Evolutionary conservation across 2,329 filamentous ascomycete species (phyloP).

Genomic region (Achaetomium macrosporum): DNA sequence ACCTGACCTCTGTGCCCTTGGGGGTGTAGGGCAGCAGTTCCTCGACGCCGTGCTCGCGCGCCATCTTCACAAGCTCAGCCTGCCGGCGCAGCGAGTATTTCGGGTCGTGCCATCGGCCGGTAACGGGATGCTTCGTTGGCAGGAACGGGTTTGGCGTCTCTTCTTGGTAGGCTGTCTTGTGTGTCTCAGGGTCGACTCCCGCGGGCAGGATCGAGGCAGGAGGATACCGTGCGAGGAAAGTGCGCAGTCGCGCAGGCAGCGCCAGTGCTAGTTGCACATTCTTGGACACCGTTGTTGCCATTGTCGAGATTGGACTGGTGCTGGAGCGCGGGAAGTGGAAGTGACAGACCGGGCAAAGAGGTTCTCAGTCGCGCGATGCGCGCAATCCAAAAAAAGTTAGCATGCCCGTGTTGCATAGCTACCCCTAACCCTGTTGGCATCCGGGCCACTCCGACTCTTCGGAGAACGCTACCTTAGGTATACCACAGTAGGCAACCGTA

Average conservation of each 20-base stretch:
- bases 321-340: neutral
- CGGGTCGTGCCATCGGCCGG: conserved; percentile 78
- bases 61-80: conserved; percentile 85
- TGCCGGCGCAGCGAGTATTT: conserved; percentile 79
- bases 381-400: conserved; percentile 8
- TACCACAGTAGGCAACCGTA: neutral
- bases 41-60: conserved; percentile 70
- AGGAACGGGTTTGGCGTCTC: conserved; percentile 73
- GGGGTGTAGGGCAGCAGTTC: conserved; percentile 69
- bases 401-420: neutral
- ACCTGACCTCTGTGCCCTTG: conserved; percentile 68
- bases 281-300: conserved; percentile 28
- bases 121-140: conserved; percentile 69
- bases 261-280: conserved; percentile 59
- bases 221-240: conserved; percentile 87
- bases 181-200: conserved; percentile 35
- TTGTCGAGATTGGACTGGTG: conserved; percentile 10
- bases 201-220: conserved; percentile 56
- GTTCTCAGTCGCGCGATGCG: neutral
- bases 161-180: conserved; percentile 46
- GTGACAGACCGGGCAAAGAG: neutral
- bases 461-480: too few species aligned
- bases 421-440: conserved; percentile 7
- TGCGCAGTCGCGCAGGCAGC: conserved; percentile 70
- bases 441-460: too few species aligned